Evolutionary conservation across 495 filamentous ascomycete species (phyloP), one percentile per base, ranked within the genome.

Genomic region (Annulohypoxylon stygium): DNA sequence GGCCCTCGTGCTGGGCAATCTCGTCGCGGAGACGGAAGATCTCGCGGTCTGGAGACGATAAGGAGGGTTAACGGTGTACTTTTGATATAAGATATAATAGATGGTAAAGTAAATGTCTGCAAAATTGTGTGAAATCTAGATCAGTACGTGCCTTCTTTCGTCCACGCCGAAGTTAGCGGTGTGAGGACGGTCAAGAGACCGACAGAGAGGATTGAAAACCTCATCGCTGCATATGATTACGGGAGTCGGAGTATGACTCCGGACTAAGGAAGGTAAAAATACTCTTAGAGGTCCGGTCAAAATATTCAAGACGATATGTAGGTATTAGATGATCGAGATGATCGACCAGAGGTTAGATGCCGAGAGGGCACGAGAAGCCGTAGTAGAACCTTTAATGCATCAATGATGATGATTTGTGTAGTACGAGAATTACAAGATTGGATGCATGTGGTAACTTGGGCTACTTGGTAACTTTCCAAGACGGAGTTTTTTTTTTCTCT

Each of bases 11-110:
- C 12, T 89, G 82, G 53, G 88, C 83, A 43, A 99, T 83, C 76
- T 98, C 97, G 83, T 97, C 93, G 70, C 89, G 90, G 65, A 98
- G 86, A 63, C 93, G 90, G 83, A 99, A 99, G 83, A 99, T 98
- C 84, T 99, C 96, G 77, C 95, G 92, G 81, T 99, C 96, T 97
- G 76, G 34, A 25, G 45, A 26, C 57, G 63, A 39, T 64, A 61
- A 37, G 2, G 26, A 66, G 14, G 14, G 51, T 66, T 55, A 66
- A 37, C 9, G 30, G 30, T 30, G 30, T 30, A 30, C 30, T 23
- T 23, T 23, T 23, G 30, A 65, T 12, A 64, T 47, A 47, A 47
- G 36, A 26, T 41, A 18, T 57, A 23, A 60, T 20, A 34, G 10
- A 73, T 65, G 43, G 34, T 62, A 54, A 14, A 30, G 26, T 3